A percentile compares a stretch with the other conserved stretches of the same genome.
These are phyloP conservation scores for Mycena indigotica DNA, from an alignment of 768 basidiomycete species.

Conservation along the genomic window DNA sequence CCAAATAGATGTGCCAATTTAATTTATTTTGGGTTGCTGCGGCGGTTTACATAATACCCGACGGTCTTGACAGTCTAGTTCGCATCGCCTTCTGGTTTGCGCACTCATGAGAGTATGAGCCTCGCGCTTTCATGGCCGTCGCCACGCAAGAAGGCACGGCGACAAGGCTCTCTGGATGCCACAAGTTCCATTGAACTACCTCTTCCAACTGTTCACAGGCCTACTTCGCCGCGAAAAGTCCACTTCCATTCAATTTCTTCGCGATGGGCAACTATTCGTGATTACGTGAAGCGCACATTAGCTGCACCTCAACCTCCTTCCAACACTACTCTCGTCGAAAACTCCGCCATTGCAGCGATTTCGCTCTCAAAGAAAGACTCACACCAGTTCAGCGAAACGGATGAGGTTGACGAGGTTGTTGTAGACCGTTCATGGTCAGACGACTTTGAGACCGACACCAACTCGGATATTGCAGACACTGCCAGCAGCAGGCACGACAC, in stretches of 20 bases:
- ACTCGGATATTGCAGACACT: constrained; percentile 23
- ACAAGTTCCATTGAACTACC: neutral
- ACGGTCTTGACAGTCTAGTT: neutral
- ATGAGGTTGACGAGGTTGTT: constrained; percentile 57
- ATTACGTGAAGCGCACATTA: constrained; percentile 14
- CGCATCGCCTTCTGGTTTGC: no score
- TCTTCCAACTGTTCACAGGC: constrained; percentile 2
- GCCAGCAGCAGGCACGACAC: constrained; percentile 17
- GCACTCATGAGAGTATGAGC: neutral
- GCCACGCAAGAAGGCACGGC: neutral
- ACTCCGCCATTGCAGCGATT: neutral
- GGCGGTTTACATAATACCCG: neutral
- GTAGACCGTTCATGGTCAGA: constrained; percentile 58
- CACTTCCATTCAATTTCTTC: neutral
- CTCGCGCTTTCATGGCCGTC: neutral
- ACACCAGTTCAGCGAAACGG: constrained; percentile 19
- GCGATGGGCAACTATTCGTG: constrained; percentile 4
- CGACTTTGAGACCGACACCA: constrained; percentile 42
- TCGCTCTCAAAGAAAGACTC: constrained; percentile 2
- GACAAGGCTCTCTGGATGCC: constrained; percentile 1
- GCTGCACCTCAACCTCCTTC: constrained; percentile 17
- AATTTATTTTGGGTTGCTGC: neutral
- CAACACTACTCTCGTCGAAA: constrained; percentile 8
- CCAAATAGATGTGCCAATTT: no score
- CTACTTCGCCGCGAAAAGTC: neutral